Base-by-base conservation (phyloP, 148 eudicot genomes). In the Amaranthus palmeri region DNA sequence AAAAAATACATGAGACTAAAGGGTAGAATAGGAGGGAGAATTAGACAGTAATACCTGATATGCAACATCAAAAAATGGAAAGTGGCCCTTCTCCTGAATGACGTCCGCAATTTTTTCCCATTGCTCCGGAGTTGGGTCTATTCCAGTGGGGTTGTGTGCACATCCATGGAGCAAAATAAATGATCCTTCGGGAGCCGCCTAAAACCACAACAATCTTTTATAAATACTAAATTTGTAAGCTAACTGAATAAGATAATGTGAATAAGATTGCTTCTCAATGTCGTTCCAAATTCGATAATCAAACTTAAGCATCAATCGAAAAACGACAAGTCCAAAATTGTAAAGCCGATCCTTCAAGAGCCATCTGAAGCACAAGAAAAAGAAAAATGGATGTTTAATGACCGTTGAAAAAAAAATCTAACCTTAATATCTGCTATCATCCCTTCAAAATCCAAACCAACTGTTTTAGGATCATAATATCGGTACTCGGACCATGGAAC, bases 111-210 rank as follows among this genome's bases (percentile, higher is more conserved):
- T 95, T 68, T 65, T 81, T 77, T 82, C 88, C 98, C 98, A 95
- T 61, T 95, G 98, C 70, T 87, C 92, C 64, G 87, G 96, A 62
- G 96, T 89, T 82, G 98, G 98, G 77, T 95, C 98, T 73, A 91
- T 95, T 71, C 97, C 98, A 65, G 97, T 95, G 61, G 98, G 98
- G 78, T 95, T 95, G 87, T 95, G 98, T 14, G 98, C 98, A 83
- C 97, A 95, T 44, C 97, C 98, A 72, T 95, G 98, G 76, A 95
- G 98, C 81, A 91, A 82, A 49, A 95, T 80, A 83, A 95, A 95
- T 36, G 97, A 91, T 72, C 97, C 98, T 57, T 89, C 88, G 43
- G 98, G 96, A 61, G 98, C 97, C 57, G 88, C 98, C 98, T 95
- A 86, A 64, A 82, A 71, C 40, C 57, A 69, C 15, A 14, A 54